Percentiles rank a stretch among this genome's conserved stretches.
Conservation (phyloP, 1,284 basidiomycete species). For the Tylopilus sp. region DNA sequence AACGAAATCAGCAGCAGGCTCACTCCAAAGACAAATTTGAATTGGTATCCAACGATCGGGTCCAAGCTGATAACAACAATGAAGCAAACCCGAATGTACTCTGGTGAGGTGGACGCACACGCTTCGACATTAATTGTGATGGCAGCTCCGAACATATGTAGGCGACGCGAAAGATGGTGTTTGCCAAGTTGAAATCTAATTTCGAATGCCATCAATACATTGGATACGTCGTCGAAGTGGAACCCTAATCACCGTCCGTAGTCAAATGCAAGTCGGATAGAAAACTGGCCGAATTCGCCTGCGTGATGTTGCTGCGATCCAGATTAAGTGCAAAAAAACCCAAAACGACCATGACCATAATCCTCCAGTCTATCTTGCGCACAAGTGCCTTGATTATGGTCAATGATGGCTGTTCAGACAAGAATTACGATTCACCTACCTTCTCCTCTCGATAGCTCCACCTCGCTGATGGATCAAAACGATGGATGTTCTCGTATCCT, state of each 20-base stretch:
- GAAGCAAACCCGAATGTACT: constrained; percentile 14
- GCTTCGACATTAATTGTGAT: constrained; percentile 7
- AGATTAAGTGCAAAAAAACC: constrained; percentile 59
- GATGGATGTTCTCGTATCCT: constrained; percentile 71
- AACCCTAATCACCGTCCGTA: constrained; percentile 55
- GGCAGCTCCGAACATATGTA: constrained; percentile 6
- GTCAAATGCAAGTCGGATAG: constrained; percentile 70
- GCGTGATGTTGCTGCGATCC: constrained; percentile 62
- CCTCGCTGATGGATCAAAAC: constrained; percentile 73
- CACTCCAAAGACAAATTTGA: constrained; percentile 51
- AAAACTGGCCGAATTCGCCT: constrained; percentile 77
- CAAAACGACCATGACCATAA: constrained; percentile 59
- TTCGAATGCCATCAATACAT: neutral
- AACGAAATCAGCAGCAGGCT: constrained; percentile 34
- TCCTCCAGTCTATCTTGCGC: constrained; percentile 61
- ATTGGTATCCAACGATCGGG: constrained; percentile 69
- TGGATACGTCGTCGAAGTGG: neutral
- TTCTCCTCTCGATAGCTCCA: constrained; percentile 80
- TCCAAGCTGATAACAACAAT: constrained; percentile 6
- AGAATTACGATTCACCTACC: constrained; percentile 43
- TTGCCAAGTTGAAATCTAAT: constrained; percentile 4
- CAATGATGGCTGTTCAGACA: neutral
- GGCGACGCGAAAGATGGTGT: constrained; percentile 3
- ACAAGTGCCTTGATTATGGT: constrained; percentile 38
- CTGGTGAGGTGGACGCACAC: neutral